Conservation (phyloP, 2,329 filamentous ascomycete species). For the Berkeleyomyces basicola region DNA sequence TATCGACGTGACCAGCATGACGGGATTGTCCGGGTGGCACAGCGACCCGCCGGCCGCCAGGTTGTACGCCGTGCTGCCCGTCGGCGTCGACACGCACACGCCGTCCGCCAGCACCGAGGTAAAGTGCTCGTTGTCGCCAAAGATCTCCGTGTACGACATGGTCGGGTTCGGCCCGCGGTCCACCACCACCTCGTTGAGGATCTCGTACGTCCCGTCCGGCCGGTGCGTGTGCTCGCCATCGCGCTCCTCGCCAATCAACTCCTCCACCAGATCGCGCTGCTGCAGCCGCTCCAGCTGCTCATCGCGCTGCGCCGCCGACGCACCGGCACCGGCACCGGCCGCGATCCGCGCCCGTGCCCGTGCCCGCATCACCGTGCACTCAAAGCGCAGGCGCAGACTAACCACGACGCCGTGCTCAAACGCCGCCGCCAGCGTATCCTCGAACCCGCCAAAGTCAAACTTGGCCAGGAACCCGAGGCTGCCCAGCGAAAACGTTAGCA, state of each 20-base stretch:
- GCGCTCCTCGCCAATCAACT: constrained; percentile 71
- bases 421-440: constrained; percentile 49
- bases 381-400: constrained; percentile 73
- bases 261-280: constrained; percentile 62
- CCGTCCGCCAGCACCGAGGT: constrained; percentile 88
- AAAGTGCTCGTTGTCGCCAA: constrained; percentile 89
- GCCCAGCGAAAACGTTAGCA: constrained; percentile 78
- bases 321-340: constrained; percentile 9
- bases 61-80: constrained; percentile 89
- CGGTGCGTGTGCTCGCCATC: constrained; percentile 73
- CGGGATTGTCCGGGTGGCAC: constrained; percentile 90
- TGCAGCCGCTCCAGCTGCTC: constrained; percentile 24
- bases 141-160: constrained; percentile 83
- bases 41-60: constrained; percentile 88
- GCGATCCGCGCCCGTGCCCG: constrained; percentile 23
- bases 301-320: constrained; percentile 17
- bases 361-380: constrained; percentile 83
- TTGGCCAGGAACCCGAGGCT: constrained; percentile 92
- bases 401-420: constrained; percentile 78
- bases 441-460: constrained; percentile 72
- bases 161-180: constrained; percentile 88
- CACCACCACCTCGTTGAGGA: constrained; percentile 92
- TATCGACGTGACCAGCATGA: constrained; percentile 86
- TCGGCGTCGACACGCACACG: constrained; percentile 84
- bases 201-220: constrained; percentile 72